Evolutionary conservation across 164 flowering plant genomes (phyloP), one percentile per base, ranked within the genome.

Genomic region (Macadamia tetraphylla): DNA sequence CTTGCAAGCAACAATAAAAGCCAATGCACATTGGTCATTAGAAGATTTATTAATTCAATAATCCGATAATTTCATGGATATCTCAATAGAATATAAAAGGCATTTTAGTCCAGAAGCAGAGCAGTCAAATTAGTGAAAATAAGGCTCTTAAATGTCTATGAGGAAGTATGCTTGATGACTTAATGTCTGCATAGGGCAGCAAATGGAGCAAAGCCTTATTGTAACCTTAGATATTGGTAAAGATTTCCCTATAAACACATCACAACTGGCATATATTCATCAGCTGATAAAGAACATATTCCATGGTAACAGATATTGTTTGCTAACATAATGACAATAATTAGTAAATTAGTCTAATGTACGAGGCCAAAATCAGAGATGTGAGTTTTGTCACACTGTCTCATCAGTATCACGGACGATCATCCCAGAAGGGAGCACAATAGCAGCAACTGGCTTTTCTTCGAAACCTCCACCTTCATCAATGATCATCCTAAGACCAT

Each of bases 401-500:
- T 35, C 58, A 78, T 89, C 94, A 6, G 83, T 89, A 69, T 87
- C 90, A 15, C 91, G 92, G 32, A 94, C 75, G 32, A 91, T 75
- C 63, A 55, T 78, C 93, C 76, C 80, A 0, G 89, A 84, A 4
- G 98, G 96, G 55, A 94, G 94, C 68, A 89, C 77, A 46, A 94
- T 64, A 11, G 97, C 97, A 68, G 96, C 96, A 61, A 94, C 73
- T 5, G 98, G 97, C 2, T 80, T 87, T 23, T 76, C 32, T 77
- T 76, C 77, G 0, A 74, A 23, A 46, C 98, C 98, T 17, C 97
- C 97, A 74, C 92, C 83, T 77, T 88, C 87, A 74, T 94, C 98
- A 30, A 91, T 86, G 14, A 94, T 82, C 75, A 94, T 73, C 65
- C 98, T 82, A 60, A 90, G 82, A 55, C 91, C 98, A 32, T 94